These are phyloP conservation scores for Neurospora sp. DNA, from an alignment of 495 filamentous ascomycete genomes.

Conservation along the genomic window DNA sequence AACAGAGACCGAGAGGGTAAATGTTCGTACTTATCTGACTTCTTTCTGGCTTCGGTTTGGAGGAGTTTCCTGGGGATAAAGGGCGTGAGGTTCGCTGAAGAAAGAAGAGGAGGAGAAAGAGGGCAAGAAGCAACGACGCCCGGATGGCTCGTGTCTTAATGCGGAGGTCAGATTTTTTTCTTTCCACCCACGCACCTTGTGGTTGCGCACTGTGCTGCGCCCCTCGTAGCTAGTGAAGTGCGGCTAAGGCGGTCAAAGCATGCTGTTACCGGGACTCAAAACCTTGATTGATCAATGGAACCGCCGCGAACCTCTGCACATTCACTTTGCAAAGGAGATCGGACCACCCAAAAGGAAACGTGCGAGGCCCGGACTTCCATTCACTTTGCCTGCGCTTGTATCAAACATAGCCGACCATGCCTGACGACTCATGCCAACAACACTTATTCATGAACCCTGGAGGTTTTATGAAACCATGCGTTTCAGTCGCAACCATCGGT, in stretches of 20 bases:
- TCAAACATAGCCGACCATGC: not conserved
- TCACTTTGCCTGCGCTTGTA: not conserved
- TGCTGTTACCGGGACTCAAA: not conserved
- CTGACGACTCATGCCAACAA: not conserved
- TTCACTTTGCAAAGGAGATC: not conserved
- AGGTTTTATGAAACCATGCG: not conserved
- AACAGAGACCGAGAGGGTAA: slow-evolving; percentile 20
- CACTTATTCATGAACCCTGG: not conserved
- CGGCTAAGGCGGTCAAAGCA: not conserved
- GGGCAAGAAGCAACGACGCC: slow-evolving; percentile 4
- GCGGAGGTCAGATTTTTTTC: slow-evolving; percentile 24
- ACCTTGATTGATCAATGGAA: not conserved
- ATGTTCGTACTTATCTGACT: slow-evolving; percentile 24
- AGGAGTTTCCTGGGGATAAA: slow-evolving; percentile 20
- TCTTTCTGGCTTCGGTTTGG: slow-evolving; percentile 20
- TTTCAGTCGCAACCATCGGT: not conserved
- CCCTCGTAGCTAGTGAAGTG: not conserved
- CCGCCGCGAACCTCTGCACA: not conserved
- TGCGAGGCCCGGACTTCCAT: not conserved
- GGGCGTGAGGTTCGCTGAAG: slow-evolving; percentile 18
- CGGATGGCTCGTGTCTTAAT: slow-evolving; percentile 9
- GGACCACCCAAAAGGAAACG: not conserved
- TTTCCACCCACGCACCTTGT: not conserved
- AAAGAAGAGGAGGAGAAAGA: slow-evolving; percentile 16
- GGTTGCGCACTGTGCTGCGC: not conserved